A percentile compares a stretch with the other conserved stretches of the same genome.
phyloP scores from a whole-genome alignment of 2,329 filamentous ascomycete species.

The Knoxdaviesia proteae region DNA sequence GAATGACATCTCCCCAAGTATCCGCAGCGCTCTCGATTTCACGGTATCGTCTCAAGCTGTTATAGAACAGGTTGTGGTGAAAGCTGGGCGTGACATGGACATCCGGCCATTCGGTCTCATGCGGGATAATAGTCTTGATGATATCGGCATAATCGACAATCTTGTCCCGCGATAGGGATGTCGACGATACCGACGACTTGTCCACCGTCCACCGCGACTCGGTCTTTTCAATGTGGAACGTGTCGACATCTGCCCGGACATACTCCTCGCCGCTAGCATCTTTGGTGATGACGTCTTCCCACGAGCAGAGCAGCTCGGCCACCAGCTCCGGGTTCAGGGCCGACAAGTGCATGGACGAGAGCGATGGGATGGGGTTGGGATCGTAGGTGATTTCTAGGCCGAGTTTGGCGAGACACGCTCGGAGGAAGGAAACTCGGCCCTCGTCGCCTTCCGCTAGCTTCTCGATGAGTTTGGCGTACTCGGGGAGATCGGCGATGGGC shows the following conservation, averaged over 20 bases:
- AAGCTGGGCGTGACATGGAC: constrained; percentile 65
- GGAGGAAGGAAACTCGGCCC: constrained; percentile 53
- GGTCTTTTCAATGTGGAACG: constrained; percentile 55
- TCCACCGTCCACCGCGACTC: constrained; percentile 27
- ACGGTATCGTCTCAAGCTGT: constrained; percentile 48
- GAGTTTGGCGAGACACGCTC: constrained; percentile 58
- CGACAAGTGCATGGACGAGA: constrained; percentile 69
- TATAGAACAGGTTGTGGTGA: constrained; percentile 62
- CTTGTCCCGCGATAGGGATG: background rate
- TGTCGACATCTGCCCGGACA: constrained; percentile 65
- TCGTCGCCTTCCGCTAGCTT: constrained; percentile 48
- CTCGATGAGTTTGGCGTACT: constrained; percentile 50
- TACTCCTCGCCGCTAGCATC: constrained; percentile 43
- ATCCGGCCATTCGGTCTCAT: constrained; percentile 46
- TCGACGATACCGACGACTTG: constrained; percentile 4
- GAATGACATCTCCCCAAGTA: constrained; percentile 53
- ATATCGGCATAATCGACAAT: constrained; percentile 54
- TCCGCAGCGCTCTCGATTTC: constrained; percentile 29
- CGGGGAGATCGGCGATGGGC: constrained; percentile 41
- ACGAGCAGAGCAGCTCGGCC: constrained; percentile 43
- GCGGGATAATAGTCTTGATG: constrained; percentile 52
- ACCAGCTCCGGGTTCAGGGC: constrained; percentile 43
- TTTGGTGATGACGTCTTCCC: constrained; percentile 44
- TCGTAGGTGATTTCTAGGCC: constrained; percentile 60
- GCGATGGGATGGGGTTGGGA: constrained; percentile 47